A percentile compares a stretch with the other conserved stretches of the same genome.
phyloP scores from a whole-genome alignment of 1,284 basidiomycete genomes.

The Wolfiporia cocos region DNA sequence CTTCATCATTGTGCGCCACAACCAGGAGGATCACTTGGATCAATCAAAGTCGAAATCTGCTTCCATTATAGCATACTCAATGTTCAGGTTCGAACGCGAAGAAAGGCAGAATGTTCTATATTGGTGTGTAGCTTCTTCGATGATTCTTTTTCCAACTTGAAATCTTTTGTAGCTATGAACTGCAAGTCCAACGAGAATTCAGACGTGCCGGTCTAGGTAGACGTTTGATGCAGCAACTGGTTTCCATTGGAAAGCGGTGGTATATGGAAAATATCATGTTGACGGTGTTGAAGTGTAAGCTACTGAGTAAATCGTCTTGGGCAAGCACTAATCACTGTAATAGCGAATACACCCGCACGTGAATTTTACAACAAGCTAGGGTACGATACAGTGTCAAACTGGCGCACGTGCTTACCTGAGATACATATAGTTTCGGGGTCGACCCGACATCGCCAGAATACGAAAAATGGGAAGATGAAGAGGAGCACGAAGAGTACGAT shows the following conservation, averaged over 20 bases:
- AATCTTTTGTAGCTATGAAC: conserved; percentile 51
- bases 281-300: conserved; percentile 63
- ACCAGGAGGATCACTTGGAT: too few species aligned
- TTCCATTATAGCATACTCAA: conserved; percentile 43
- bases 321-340: neutral
- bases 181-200: conserved; percentile 45
- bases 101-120: conserved; percentile 53
- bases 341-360: conserved; percentile 51
- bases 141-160: too few species aligned
- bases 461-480: conserved; percentile 23
- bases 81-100: conserved; percentile 72
- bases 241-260: conserved; percentile 42
- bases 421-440: conserved; percentile 40
- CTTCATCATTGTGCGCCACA: conserved; percentile 42
- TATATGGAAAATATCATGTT: conserved; percentile 64
- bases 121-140: conserved; percentile 56
- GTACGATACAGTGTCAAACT: conserved; percentile 26
- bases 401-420: neutral
- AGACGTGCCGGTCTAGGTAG: conserved; percentile 54
- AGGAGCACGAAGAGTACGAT: conserved; percentile 34
- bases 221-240: conserved; percentile 42
- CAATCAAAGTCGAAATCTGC: conserved; percentile 8
- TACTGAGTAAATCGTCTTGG: neutral
- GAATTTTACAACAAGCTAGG: conserved; percentile 51
- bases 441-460: conserved; percentile 53